phyloP scores from a whole-genome alignment of 202 grass and related monocot genomes.

The Miscanthus sacchariflorus region DNA sequence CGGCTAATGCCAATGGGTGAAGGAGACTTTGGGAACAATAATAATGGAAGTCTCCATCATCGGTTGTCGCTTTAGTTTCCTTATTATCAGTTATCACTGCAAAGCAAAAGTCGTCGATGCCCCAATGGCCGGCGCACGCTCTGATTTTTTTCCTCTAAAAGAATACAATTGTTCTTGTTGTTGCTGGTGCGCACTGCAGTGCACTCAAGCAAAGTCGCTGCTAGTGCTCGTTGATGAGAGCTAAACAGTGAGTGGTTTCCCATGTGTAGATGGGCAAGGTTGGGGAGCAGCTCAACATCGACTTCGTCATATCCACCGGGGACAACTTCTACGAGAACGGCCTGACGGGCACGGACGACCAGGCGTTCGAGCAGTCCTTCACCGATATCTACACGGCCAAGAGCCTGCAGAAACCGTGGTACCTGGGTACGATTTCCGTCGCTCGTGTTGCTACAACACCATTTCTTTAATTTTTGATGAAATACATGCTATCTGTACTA shows the following conservation, averaged over 20 bases:
- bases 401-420: constrained; percentile 90
- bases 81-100: not conserved
- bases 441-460: not conserved
- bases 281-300: constrained; percentile 71
- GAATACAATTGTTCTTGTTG: too few relatives aligned
- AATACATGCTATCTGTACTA: not conserved
- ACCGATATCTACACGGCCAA: constrained; percentile 73
- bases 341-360: constrained; percentile 64
- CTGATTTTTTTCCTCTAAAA: not conserved
- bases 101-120: not conserved
- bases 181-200: not conserved
- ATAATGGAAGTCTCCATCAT: not conserved
- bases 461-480: not conserved
- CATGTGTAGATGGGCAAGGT: constrained; percentile 78
- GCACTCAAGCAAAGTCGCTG: not conserved
- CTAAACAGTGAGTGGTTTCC: not conserved
- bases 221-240: not conserved
- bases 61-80: not conserved
- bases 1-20: not conserved
- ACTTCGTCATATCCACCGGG: constrained; percentile 90
- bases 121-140: not conserved
- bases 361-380: constrained; percentile 77
- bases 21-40: not conserved
- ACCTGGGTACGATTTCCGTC: constrained; percentile 56
- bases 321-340: constrained; percentile 96